Evolutionary conservation across 495 filamentous ascomycete species (phyloP).

Genomic region (Penicillium desertorum): DNA sequence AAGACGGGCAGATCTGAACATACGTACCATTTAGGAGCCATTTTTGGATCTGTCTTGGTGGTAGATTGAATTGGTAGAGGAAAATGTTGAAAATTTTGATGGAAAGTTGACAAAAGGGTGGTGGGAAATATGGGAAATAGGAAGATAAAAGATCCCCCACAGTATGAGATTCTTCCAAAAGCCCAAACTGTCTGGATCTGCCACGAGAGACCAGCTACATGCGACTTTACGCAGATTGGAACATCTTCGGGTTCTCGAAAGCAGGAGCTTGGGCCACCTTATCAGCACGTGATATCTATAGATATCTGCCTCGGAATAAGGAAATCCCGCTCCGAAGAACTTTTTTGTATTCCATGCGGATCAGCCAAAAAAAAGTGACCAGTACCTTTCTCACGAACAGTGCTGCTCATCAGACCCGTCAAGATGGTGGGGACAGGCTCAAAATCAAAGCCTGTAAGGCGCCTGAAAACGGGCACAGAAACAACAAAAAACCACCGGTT

Average conservation of each 20-base stretch:
- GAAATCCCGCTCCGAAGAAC: constrained; percentile 40
- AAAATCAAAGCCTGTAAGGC: constrained; percentile 63
- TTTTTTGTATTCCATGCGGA: constrained; percentile 45
- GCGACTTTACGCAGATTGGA: constrained; percentile 1
- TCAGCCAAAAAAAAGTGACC: constrained; percentile 24
- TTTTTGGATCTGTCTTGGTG: constrained; percentile 9
- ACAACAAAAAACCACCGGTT: constrained; percentile 82
- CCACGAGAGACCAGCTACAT: constrained; percentile 19
- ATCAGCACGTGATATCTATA: constrained; percentile 28
- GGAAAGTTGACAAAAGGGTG: background rate
- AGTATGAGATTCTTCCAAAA: background rate
- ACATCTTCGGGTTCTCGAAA: constrained; percentile 17
- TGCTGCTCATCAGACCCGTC: constrained; percentile 30
- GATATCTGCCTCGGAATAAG: constrained; percentile 31
- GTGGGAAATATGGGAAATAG: background rate
- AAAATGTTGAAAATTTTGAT: background rate
- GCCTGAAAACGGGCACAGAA: constrained; percentile 60
- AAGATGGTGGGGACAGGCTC: constrained; percentile 61
- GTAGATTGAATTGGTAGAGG: constrained; percentile 1
- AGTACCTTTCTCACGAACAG: constrained; percentile 31
- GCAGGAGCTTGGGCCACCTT: constrained; percentile 41
- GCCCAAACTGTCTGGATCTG: background rate
- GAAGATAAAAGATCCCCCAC: background rate
- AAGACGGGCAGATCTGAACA: background rate
- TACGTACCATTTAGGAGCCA: constrained; percentile 69